Evolutionary conservation across 768 basidiomycete genomes (phyloP).

Genomic region (Rickenella mellea): DNA sequence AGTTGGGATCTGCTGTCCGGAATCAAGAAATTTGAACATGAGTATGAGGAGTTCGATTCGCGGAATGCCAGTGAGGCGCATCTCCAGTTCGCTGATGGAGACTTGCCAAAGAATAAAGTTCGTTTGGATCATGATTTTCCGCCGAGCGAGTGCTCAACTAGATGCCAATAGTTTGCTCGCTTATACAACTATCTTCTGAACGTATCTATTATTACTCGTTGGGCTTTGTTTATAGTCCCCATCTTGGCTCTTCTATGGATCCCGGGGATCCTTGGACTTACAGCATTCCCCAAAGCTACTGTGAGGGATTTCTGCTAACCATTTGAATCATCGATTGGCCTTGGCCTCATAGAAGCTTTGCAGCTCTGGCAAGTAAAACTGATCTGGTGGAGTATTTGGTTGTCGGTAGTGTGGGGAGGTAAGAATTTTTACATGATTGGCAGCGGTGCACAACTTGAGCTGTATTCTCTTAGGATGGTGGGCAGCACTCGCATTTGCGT

Average conservation of each 20-base stretch:
- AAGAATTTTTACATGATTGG: conserved; percentile 8
- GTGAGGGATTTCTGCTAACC: conserved; percentile 24
- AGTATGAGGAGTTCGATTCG: conserved; percentile 50
- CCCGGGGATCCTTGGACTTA: conserved; percentile 62
- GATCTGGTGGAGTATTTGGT: conserved; percentile 81
- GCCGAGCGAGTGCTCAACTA: conserved; percentile 1
- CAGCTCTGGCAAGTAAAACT: conserved; percentile 53
- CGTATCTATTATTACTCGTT: conserved; percentile 69
- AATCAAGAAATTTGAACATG: conserved; percentile 41
- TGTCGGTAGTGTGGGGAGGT: conserved; percentile 73
- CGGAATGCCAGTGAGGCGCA: conserved; percentile 41
- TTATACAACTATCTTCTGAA: conserved; percentile 69
- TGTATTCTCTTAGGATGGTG: conserved; percentile 55
- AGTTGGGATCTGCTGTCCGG: conserved; percentile 41
- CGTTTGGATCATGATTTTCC: conserved; percentile 10
- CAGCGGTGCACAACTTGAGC: neutral
- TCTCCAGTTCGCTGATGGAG: conserved; percentile 51
- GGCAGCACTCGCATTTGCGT: conserved; percentile 60
- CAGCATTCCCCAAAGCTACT: conserved; percentile 36
- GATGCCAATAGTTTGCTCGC: conserved; percentile 36
- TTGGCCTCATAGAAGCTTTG: neutral
- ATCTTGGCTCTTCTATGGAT: conserved; percentile 61
- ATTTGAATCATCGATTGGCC: neutral
- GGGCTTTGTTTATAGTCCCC: conserved; percentile 73
- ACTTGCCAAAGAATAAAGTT: conserved; percentile 48